Conservation (phyloP, 352 stramenopile species). For the Albugo laibachii region DNA sequence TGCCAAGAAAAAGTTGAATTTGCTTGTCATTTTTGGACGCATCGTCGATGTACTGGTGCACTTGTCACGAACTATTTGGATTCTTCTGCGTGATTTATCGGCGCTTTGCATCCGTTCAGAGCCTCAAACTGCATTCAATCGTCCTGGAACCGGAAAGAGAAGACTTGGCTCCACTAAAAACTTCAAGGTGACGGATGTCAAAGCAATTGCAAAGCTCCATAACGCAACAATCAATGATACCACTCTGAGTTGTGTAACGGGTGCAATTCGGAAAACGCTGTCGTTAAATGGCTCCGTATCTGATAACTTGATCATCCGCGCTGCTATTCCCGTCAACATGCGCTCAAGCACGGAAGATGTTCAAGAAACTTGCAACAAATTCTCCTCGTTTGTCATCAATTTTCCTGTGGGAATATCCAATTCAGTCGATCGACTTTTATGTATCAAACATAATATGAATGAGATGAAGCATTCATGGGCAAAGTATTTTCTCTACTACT, state of each 20-base stretch:
- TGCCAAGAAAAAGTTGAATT: too few species aligned
- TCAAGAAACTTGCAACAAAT: slow-evolving; percentile 41
- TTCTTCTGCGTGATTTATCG: slow-evolving; percentile 21
- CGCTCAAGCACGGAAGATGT: slow-evolving; percentile 43
- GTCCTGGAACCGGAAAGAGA: slow-evolving; percentile 29
- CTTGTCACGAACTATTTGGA: too few species aligned
- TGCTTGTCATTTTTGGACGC: too few species aligned
- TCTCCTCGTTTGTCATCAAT: slow-evolving; percentile 56
- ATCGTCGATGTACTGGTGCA: too few species aligned
- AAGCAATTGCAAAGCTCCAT: slow-evolving; percentile 46
- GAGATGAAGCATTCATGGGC: slow-evolving; percentile 65
- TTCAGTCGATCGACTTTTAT: slow-evolving; percentile 20
- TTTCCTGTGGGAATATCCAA: slow-evolving; percentile 37
- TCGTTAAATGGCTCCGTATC: slow-evolving; percentile 17
- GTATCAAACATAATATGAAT: slow-evolving; percentile 32
- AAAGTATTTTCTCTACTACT: slow-evolving; percentile 52
- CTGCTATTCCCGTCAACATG: slow-evolving; percentile 64
- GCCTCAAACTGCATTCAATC: slow-evolving; percentile 45
- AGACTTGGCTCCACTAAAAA: slow-evolving; percentile 46
- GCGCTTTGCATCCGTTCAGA: slow-evolving; percentile 28
- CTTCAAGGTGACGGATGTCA: slow-evolving; percentile 50
- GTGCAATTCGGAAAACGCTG: slow-evolving; percentile 54
- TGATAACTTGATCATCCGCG: slow-evolving; percentile 28
- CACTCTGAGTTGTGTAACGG: slow-evolving; percentile 56
- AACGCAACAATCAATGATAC: slow-evolving; percentile 60